Percentiles rank a stretch among this genome's conserved stretches.
These are phyloP conservation scores for Amylocarpus encephaloides DNA, from an alignment of 2,329 filamentous ascomycete genomes.

Conservation along the genomic window DNA sequence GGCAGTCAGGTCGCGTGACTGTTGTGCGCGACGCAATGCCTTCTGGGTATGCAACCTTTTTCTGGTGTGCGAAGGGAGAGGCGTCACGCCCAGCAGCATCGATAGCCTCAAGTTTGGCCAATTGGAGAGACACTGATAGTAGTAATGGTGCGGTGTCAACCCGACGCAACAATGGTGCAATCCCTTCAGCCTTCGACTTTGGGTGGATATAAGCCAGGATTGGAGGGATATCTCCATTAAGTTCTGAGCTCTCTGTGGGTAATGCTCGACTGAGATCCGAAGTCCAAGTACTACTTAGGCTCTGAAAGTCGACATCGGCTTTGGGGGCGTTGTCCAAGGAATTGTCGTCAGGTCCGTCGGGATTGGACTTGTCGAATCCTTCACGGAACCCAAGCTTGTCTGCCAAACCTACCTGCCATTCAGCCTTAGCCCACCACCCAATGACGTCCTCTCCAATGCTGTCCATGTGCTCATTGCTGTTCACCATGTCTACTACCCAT, in stretches of 20 bases:
- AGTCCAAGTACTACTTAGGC: constrained; percentile 29
- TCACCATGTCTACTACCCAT: constrained; percentile 83
- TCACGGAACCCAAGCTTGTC: constrained; percentile 69
- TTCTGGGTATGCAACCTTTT: constrained; percentile 78
- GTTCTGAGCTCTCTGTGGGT: constrained; percentile 10
- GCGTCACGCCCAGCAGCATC: constrained; percentile 54
- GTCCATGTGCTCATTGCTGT: constrained; percentile 73
- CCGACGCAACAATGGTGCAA: constrained; percentile 67
- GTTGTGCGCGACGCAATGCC: constrained; percentile 75
- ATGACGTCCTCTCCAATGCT: constrained; percentile 87
- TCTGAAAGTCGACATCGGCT: constrained; percentile 26
- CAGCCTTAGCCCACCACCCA: constrained; percentile 91
- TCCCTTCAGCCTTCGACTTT: constrained; percentile 28
- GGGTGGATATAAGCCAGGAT: constrained; percentile 80
- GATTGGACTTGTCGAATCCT: constrained; percentile 48
- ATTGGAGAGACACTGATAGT: constrained; percentile 71
- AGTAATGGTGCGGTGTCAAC: constrained; percentile 84
- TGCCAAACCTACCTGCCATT: constrained; percentile 77
- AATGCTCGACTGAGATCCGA: constrained; percentile 17
- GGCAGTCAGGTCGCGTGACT: constrained; percentile 72
- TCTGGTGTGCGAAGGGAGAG: constrained; percentile 67
- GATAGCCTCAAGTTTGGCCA: constrained; percentile 74
- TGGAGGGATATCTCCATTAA: constrained; percentile 50
- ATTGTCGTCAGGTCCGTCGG: constrained; percentile 34
- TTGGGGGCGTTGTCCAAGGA: constrained; percentile 25